phyloP scores from a whole-genome alignment of 2,329 filamentous ascomycete species.

The Lomentospora prolificans region DNA sequence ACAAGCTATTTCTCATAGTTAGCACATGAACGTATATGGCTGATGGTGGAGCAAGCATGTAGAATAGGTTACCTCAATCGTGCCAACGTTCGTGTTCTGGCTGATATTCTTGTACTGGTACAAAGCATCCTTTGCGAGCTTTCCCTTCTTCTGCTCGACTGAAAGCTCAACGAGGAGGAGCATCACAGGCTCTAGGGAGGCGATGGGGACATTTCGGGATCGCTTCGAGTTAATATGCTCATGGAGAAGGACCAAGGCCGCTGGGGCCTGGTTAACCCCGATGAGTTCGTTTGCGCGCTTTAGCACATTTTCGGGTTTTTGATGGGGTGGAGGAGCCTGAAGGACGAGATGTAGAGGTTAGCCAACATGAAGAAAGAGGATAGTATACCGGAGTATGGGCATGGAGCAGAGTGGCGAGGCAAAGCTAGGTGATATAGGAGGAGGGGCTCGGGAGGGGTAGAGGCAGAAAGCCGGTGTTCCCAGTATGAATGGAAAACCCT shows the following conservation, averaged over 20 bases:
- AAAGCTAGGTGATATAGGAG: background rate
- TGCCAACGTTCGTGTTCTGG: slow-evolving; percentile 96
- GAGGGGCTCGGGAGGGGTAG: slow-evolving; percentile 10
- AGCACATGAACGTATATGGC: background rate
- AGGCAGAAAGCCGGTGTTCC: slow-evolving; percentile 6
- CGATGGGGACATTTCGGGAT: slow-evolving; percentile 93
- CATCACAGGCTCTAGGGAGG: slow-evolving; percentile 96
- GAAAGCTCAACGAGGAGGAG: slow-evolving; percentile 93
- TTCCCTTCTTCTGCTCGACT: slow-evolving; percentile 95
- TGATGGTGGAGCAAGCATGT: background rate
- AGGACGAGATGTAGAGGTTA: slow-evolving; percentile 1
- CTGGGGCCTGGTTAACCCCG: slow-evolving; percentile 86
- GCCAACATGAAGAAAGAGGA: background rate
- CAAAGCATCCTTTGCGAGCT: slow-evolving; percentile 94
- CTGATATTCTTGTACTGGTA: slow-evolving; percentile 99
- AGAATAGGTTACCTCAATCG: slow-evolving; percentile 64
- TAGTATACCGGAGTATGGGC: background rate
- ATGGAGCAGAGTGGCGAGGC: background rate
- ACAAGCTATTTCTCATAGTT: slow-evolving; percentile 51
- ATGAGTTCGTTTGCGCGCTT: slow-evolving; percentile 98
- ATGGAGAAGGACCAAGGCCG: slow-evolving; percentile 88
- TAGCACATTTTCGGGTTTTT: slow-evolving; percentile 98
- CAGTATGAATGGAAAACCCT: background rate
- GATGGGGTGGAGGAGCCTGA: slow-evolving; percentile 89
- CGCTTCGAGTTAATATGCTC: slow-evolving; percentile 99